phyloP scores from a whole-genome alignment of 2,329 filamentous ascomycete genomes.

The Aspergillus sp. region DNA sequence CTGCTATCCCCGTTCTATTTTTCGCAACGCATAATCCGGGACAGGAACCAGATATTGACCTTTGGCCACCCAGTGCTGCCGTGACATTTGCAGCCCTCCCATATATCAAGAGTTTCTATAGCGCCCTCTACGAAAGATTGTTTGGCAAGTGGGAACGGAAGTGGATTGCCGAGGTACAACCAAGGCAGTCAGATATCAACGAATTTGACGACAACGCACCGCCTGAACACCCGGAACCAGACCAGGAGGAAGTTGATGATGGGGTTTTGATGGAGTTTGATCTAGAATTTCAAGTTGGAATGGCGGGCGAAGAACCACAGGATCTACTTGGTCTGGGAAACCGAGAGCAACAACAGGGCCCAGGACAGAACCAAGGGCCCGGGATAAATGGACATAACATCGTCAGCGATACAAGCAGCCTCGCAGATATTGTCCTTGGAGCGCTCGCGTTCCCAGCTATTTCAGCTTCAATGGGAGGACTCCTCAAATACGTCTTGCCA shows the following conservation, averaged over 20 bases:
- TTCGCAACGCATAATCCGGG: conserved; percentile 49
- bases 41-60: conserved; percentile 51
- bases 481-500: conserved; percentile 69
- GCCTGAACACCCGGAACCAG: conserved; percentile 34
- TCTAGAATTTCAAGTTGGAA: conserved; percentile 52
- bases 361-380: conserved; percentile 24
- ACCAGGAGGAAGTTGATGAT: conserved; percentile 25
- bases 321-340: conserved; percentile 29
- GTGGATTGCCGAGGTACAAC: conserved; percentile 65
- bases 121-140: conserved; percentile 59
- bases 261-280: conserved; percentile 51
- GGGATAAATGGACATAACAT: conserved; percentile 46
- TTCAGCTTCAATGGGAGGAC: conserved; percentile 73
- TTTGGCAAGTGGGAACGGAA: conserved; percentile 58
- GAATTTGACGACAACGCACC: conserved; percentile 34
- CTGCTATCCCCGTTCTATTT: conserved; percentile 60
- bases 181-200: conserved; percentile 48
- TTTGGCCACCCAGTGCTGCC: conserved; percentile 66
- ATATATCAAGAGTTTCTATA: conserved; percentile 65
- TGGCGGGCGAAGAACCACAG: conserved; percentile 40
- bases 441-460: conserved; percentile 80
- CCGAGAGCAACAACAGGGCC: conserved; percentile 19
- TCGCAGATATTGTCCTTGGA: conserved; percentile 63
- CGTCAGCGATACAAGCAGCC: conserved; percentile 53
- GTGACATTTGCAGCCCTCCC: conserved; percentile 67